A percentile compares a stretch with the other conserved stretches of the same genome.
Conservation (phyloP, 495 filamentous ascomycete species). For the Barbatosphaeria neglecta region DNA sequence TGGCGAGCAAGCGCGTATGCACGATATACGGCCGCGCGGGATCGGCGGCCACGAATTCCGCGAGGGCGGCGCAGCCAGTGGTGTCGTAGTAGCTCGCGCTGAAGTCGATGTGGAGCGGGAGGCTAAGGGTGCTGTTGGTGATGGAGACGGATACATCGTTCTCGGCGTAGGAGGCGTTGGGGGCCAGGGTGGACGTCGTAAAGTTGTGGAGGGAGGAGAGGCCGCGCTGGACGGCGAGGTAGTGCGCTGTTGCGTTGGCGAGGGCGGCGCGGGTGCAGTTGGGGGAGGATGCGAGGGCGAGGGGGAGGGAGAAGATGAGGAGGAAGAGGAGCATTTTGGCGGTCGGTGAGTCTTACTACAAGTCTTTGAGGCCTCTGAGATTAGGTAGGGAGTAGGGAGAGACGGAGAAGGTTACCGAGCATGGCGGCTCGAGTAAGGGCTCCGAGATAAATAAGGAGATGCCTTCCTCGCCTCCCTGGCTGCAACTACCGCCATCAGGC, state of each 20-base stretch:
- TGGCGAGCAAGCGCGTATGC: conserved; percentile 26
- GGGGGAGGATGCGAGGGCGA: not conserved
- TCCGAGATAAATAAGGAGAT: no score
- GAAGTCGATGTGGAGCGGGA: conserved; percentile 25
- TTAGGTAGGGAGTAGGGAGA: no score
- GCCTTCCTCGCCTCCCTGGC: no score
- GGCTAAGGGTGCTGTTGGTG: conserved; percentile 19
- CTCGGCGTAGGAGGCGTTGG: conserved; percentile 16
- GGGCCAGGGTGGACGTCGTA: not conserved
- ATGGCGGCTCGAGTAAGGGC: no score
- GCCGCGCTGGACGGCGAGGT: conserved; percentile 7
- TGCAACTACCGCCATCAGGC: no score
- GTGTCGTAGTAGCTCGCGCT: conserved; percentile 28
- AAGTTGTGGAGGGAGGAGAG: conserved; percentile 5
- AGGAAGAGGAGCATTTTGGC: not conserved
- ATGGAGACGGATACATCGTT: conserved; percentile 21
- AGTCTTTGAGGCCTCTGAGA: no score
- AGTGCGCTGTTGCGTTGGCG: conserved; percentile 1
- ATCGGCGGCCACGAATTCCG: conserved; percentile 27
- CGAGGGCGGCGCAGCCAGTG: conserved; percentile 26
- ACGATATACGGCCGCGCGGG: conserved; percentile 27
- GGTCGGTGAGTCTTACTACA: no score
- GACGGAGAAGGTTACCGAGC: no score
- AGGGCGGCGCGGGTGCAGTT: conserved; percentile 3
- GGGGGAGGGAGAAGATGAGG: not conserved